These are phyloP conservation scores for Vaccinium corymbosum DNA, from an alignment of 148 eudicot species.

Conservation along the genomic window DNA sequence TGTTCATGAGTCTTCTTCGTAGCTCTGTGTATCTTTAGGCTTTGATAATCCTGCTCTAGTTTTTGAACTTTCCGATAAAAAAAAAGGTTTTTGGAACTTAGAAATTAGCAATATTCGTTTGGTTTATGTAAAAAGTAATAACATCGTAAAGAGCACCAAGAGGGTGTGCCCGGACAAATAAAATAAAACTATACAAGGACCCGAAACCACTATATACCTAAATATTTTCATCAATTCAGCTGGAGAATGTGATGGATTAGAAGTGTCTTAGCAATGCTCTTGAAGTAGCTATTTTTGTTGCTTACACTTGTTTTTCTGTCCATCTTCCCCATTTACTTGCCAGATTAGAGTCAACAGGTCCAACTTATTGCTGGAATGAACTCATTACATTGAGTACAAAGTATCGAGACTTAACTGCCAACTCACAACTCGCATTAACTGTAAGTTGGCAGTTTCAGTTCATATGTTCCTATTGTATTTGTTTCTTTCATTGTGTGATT, in stretches of 20 bases:
- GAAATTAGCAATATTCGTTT: not conserved
- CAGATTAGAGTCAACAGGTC: slow-evolving; percentile 80
- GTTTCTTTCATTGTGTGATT: not conserved
- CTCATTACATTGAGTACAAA: slow-evolving; percentile 85
- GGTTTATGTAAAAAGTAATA: not conserved
- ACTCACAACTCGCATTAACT: slow-evolving; percentile 80
- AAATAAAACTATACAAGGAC: not conserved
- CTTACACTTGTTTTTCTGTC: not conserved
- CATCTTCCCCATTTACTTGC: not conserved
- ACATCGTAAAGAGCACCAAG: not conserved
- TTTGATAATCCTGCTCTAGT: not conserved
- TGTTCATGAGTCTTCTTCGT: not conserved
- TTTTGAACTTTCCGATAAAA: too few species aligned
- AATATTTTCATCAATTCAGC: not conserved
- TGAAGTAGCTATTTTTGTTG: not conserved
- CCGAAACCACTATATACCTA: not conserved
- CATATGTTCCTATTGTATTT: not conserved
- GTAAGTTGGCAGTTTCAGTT: slow-evolving; percentile 37
- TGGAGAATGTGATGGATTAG: not conserved
- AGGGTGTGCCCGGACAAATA: not conserved
- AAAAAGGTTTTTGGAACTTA: not conserved
- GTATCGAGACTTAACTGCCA: slow-evolving; percentile 86
- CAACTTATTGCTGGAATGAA: slow-evolving; percentile 88
- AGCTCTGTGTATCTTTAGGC: not conserved
- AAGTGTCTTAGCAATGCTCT: not conserved